Evolutionary conservation across 345 rosid genomes (phyloP).

Genomic region (Anastatica hierochuntica): DNA sequence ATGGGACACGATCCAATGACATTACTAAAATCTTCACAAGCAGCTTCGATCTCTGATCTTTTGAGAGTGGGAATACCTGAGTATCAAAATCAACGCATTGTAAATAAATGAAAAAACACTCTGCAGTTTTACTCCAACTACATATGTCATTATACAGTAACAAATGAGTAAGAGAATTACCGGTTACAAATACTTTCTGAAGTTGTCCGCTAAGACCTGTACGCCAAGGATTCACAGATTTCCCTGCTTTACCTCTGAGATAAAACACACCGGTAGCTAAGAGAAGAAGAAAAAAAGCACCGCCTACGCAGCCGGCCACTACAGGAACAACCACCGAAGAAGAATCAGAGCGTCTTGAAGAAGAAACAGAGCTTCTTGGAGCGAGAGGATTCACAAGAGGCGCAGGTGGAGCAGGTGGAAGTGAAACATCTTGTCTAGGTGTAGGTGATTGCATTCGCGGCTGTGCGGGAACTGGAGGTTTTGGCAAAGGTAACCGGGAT

Average conservation of each 20-base stretch:
- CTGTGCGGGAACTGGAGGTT: too few relatives aligned
- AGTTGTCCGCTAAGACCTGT: conserved; percentile 95
- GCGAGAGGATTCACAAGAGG: conserved; percentile 8
- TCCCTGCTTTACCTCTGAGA: conserved; percentile 55
- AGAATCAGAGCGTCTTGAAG: conserved; percentile 1
- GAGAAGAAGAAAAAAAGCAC: conserved; percentile 24
- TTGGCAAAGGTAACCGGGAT: background rate
- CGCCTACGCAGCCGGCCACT: conserved; percentile 29
- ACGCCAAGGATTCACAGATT: conserved; percentile 79
- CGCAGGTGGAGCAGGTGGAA: too few relatives aligned
- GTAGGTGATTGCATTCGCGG: too few relatives aligned
- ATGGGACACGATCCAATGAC: conserved; percentile 64
- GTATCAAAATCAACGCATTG: background rate
- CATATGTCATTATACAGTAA: background rate
- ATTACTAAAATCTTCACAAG: conserved; percentile 96
- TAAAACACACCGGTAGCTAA: conserved; percentile 32
- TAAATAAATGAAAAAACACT: too few relatives aligned
- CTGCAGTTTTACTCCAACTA: too few relatives aligned
- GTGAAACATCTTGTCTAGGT: too few relatives aligned
- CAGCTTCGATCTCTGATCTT: conserved; percentile 80
- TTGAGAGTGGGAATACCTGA: conserved; percentile 88
- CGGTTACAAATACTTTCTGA: conserved; percentile 82
- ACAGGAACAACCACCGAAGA: too few relatives aligned
- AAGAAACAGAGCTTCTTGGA: background rate
- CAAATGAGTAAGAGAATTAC: conserved; percentile 24